These are phyloP conservation scores for Claviceps fusiformis DNA, from an alignment of 2,329 filamentous ascomycete species.

Conservation along the genomic window DNA sequence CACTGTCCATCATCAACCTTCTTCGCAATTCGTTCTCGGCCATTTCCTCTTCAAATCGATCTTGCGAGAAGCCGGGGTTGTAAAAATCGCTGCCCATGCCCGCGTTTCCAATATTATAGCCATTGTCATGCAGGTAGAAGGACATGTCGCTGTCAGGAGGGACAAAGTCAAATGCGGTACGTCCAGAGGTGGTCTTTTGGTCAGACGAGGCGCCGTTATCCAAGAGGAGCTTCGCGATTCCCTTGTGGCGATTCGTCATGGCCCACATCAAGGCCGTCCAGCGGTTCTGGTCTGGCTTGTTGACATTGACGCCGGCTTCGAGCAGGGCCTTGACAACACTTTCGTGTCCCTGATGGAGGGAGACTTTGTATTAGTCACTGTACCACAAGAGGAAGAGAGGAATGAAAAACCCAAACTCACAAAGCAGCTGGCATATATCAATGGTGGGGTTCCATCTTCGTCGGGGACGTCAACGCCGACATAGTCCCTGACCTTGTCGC, in stretches of 20 bases:
- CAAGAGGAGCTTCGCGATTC: slow-evolving; percentile 81
- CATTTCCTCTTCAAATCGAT: slow-evolving; percentile 92
- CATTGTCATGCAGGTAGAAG: slow-evolving; percentile 86
- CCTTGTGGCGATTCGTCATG: slow-evolving; percentile 96
- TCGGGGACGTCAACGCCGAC: slow-evolving; percentile 81
- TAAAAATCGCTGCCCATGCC: slow-evolving; percentile 87
- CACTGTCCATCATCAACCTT: slow-evolving; percentile 99
- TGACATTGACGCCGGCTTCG: slow-evolving; percentile 73
- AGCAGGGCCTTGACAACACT: slow-evolving; percentile 74
- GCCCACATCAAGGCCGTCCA: slow-evolving; percentile 99
- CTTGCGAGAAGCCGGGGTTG: slow-evolving; percentile 78
- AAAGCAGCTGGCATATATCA: slow-evolving; percentile 98
- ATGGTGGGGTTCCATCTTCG: slow-evolving; percentile 86
- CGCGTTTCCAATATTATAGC: slow-evolving; percentile 74
- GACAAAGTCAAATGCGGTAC: slow-evolving; percentile 91
- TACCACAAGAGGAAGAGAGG: background rate
- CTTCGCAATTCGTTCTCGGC: slow-evolving; percentile 91
- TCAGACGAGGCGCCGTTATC: slow-evolving; percentile 94
- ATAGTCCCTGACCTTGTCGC: slow-evolving; percentile 58
- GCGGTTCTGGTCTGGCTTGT: slow-evolving; percentile 88
- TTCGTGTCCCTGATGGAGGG: slow-evolving; percentile 61
- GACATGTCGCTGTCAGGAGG: slow-evolving; percentile 93
- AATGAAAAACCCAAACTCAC: slow-evolving; percentile 33
- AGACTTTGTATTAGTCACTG: background rate
- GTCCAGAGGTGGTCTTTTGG: slow-evolving; percentile 83